A percentile compares a stretch with the other conserved stretches of the same genome.
phyloP scores from a whole-genome alignment of 768 basidiomycete species.

The Termitomyces sp. region DNA sequence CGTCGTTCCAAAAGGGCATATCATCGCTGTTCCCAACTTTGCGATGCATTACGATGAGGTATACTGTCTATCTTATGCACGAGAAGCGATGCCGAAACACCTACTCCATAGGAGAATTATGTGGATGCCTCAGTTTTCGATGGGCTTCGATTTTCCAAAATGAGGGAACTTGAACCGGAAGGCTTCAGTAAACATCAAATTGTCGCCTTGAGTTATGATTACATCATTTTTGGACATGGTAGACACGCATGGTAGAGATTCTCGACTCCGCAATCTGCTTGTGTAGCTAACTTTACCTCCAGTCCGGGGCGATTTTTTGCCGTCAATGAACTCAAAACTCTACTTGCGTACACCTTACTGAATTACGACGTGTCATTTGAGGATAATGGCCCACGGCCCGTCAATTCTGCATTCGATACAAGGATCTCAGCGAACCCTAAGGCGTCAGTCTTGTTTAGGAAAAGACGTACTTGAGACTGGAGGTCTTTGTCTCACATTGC shows the following conservation, averaged over 20 bases:
- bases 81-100: neutral
- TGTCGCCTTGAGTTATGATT: constrained; percentile 20
- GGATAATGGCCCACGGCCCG: neutral
- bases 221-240: constrained; percentile 10
- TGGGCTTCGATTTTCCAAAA: constrained; percentile 29
- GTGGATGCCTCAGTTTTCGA: constrained; percentile 25
- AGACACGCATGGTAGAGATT: constrained; percentile 7
- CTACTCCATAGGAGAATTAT: constrained; percentile 9
- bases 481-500: neutral
- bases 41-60: constrained; percentile 9
- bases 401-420: constrained; percentile 1
- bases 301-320: constrained; percentile 39
- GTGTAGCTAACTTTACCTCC: neutral
- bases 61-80: neutral
- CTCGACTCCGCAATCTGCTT: neutral
- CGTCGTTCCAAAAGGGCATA: constrained; percentile 19
- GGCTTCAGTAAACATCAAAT: constrained; percentile 21
- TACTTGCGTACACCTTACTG: constrained; percentile 28
- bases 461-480: constrained; percentile 5
- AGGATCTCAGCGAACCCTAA: constrained; percentile 21
- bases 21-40: constrained; percentile 7
- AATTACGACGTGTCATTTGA: constrained; percentile 30
- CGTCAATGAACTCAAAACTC: constrained; percentile 29
- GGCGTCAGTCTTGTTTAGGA: constrained; percentile 31
- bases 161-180: constrained; percentile 18